Evolutionary conservation across 805 yeast species (phyloP).

Genomic region (Kuraishia floccosa): DNA sequence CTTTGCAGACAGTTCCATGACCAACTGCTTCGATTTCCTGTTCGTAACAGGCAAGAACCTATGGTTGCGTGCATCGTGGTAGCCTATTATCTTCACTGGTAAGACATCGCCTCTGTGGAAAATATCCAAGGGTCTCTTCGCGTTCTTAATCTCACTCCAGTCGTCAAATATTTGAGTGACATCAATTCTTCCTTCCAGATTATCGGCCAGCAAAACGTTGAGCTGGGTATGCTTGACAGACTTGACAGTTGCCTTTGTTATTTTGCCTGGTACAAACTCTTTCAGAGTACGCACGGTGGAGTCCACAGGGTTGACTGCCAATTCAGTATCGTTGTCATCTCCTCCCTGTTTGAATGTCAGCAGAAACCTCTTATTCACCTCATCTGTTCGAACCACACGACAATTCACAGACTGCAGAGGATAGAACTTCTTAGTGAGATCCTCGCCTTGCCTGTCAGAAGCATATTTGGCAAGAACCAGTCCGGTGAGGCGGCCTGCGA

Average conservation of each 20-base stretch:
- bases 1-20: constrained; percentile 55
- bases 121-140: constrained; percentile 41
- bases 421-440: constrained; percentile 41
- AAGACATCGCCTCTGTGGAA: constrained; percentile 50
- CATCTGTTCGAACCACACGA: constrained; percentile 56
- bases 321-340: constrained; percentile 11
- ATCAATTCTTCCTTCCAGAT: constrained; percentile 71
- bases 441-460: constrained; percentile 38
- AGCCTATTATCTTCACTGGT: constrained; percentile 63
- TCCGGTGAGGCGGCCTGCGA: constrained; percentile 75
- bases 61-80: constrained; percentile 60
- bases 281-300: constrained; percentile 27
- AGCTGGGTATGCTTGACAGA: constrained; percentile 64
- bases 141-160: constrained; percentile 42
- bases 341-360: constrained; percentile 39
- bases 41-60: constrained; percentile 57
- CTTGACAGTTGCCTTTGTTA: constrained; percentile 49
- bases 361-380: constrained; percentile 58
- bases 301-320: constrained; percentile 52
- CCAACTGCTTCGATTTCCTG: constrained; percentile 38
- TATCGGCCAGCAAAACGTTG: constrained; percentile 66
- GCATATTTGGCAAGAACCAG: constrained; percentile 69
- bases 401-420: constrained; percentile 65
- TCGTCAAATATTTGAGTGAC: constrained; percentile 55
- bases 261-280: constrained; percentile 49